A percentile compares a stretch with the other conserved stretches of the same genome.
Evolutionary conservation across 441 rosid species (phyloP).

Genomic region (Jatropha multifida): DNA sequence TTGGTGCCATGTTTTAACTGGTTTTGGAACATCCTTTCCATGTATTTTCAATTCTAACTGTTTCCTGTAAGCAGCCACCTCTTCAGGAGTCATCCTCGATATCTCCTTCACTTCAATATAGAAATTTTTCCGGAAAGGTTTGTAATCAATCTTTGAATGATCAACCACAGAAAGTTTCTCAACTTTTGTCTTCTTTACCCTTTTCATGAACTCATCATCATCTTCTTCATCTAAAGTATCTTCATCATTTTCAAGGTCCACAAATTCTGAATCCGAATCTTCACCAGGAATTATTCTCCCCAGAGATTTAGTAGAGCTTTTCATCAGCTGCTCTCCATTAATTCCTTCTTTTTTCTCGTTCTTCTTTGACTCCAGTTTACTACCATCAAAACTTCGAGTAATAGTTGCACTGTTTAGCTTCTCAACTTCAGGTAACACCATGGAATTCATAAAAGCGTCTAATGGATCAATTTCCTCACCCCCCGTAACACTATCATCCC

Average conservation of each 20-base stretch:
- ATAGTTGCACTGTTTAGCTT: conserved; percentile 48
- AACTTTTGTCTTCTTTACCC: conserved; percentile 96
- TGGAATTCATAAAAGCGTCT: conserved; percentile 79
- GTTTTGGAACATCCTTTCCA: conserved; percentile 86
- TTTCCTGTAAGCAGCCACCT: conserved; percentile 74
- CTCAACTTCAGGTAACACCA: conserved; percentile 88
- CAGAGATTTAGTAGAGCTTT: conserved; percentile 49
- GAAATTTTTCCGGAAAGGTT: conserved; percentile 68
- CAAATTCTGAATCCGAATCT: conserved; percentile 81
- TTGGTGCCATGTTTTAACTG: conserved; percentile 91
- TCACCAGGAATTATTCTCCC: conserved; percentile 95
- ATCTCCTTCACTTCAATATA: conserved; percentile 89
- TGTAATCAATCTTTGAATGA: conserved; percentile 80
- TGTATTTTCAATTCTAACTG: conserved; percentile 71
- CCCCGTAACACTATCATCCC: conserved; percentile 36
- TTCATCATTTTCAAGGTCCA: conserved; percentile 58
- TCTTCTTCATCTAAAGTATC: conserved; percentile 77
- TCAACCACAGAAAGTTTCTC: conserved; percentile 87
- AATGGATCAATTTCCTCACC: conserved; percentile 91
- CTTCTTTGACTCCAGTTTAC: conserved; percentile 28
- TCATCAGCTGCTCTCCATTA: conserved; percentile 45
- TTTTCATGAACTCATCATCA: conserved; percentile 92
- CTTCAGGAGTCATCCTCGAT: conserved; percentile 70
- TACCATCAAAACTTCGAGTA: conserved; percentile 32
- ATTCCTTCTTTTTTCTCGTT: conserved; percentile 35